Evolutionary conservation across 2,329 filamentous ascomycete genomes (phyloP).

Genomic region (Penicillium hesseltinei): DNA sequence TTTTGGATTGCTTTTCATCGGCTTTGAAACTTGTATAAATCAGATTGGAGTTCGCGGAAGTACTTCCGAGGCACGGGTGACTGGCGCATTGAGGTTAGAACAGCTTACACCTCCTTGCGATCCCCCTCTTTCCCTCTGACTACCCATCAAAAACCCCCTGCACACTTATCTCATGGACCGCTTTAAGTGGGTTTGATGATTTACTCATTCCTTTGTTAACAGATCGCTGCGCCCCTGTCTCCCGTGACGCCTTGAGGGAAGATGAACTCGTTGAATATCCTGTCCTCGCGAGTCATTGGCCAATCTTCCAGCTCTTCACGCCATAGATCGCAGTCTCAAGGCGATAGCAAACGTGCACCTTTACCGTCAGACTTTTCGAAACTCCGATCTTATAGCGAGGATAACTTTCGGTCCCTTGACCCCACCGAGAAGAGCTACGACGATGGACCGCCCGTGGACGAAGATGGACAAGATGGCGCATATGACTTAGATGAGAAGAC

Average conservation of each 20-base stretch:
- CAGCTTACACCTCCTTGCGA: conserved; percentile 21
- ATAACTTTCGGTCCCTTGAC: conserved; percentile 37
- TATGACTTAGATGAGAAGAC: conserved; percentile 62
- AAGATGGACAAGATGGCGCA: conserved; percentile 36
- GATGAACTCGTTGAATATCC: conserved; percentile 97
- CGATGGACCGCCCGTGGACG: conserved; percentile 26
- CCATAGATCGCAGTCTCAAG: conserved; percentile 55
- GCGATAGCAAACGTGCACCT: conserved; percentile 41
- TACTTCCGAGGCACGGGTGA: conserved; percentile 33
- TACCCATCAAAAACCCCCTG: conserved; percentile 8
- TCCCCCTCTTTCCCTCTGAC: conserved; percentile 12
- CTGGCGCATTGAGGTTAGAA: conserved; percentile 44
- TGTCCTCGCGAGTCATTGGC: conserved; percentile 77
- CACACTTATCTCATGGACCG: conserved; percentile 12
- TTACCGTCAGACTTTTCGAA: conserved; percentile 37
- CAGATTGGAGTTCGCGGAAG: conserved; percentile 18
- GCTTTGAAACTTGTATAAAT: conserved; percentile 5
- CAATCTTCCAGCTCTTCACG: conserved; percentile 54
- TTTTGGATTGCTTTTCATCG: background rate
- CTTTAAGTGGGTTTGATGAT: conserved; percentile 16
- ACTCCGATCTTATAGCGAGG: conserved; percentile 45
- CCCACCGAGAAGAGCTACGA: conserved; percentile 30
- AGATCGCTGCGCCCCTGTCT: conserved; percentile 39
- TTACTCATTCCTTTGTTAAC: conserved; percentile 20
- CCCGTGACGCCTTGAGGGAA: conserved; percentile 55